Percentiles rank a stretch among this genome's conserved stretches.
These are phyloP conservation scores for Datisca glomerata DNA, from an alignment of 306 rosid genomes.

Conservation along the genomic window DNA sequence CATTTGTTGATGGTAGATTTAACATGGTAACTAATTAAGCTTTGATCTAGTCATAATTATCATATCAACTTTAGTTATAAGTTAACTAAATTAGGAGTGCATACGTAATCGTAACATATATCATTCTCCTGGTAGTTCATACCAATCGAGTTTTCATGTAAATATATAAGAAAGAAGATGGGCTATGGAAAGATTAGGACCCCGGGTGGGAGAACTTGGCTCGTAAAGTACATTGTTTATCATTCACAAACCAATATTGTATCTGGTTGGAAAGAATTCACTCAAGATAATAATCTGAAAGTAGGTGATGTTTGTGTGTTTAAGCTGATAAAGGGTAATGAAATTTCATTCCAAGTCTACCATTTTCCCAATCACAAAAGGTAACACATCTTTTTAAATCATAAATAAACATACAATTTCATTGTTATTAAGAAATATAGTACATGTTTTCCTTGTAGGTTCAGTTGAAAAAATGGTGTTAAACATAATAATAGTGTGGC, in stretches of 20 bases:
- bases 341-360: conserved; percentile 9
- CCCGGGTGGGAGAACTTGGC: conserved; percentile 4
- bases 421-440: too few relatives aligned
- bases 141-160: not conserved
- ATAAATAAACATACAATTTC: too few relatives aligned
- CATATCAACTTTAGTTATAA: too few relatives aligned
- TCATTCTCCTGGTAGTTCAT: not conserved
- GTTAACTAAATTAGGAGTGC: too few relatives aligned
- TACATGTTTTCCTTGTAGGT: too few relatives aligned
- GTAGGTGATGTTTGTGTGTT: conserved; percentile 19
- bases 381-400: too few relatives aligned
- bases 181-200: not conserved
- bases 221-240: not conserved
- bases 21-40: too few relatives aligned
- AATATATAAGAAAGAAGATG: not conserved
- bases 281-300: conserved; percentile 9
- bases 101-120: too few relatives aligned
- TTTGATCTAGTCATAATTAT: conserved; percentile 2
- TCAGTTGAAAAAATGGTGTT: too few relatives aligned
- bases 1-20: not conserved
- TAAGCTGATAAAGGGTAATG: not conserved
- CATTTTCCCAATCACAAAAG: not conserved
- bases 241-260: not conserved
- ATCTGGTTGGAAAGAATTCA: conserved; percentile 30
- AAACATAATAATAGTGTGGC: too few relatives aligned